These are phyloP conservation scores for Leccinellum luteum DNA, from an alignment of 768 basidiomycete species.

Conservation along the genomic window DNA sequence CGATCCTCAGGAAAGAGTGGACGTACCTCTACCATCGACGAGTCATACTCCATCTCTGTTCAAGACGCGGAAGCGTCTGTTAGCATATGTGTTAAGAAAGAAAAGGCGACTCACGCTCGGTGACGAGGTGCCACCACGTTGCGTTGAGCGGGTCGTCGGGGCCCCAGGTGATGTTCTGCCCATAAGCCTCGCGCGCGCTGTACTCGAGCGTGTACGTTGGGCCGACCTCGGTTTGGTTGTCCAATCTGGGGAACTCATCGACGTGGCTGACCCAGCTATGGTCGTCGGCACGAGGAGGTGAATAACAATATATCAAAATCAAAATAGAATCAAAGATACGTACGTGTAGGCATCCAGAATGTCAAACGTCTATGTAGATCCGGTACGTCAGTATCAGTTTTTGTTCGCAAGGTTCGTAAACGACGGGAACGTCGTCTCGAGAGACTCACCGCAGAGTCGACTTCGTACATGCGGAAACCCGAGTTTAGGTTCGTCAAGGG, in stretches of 20 bases:
- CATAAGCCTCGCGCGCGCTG: slow-evolving; percentile 66
- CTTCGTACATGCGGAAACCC: slow-evolving; percentile 54
- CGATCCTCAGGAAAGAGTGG: not conserved
- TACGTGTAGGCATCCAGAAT: slow-evolving; percentile 73
- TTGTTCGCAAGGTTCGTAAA: not conserved
- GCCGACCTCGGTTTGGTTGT: slow-evolving; percentile 51
- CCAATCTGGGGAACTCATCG: slow-evolving; percentile 51
- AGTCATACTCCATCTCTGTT: slow-evolving; percentile 24
- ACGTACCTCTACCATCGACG: slow-evolving; percentile 23
- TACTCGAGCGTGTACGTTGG: slow-evolving; percentile 64
- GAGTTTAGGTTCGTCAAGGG: slow-evolving; percentile 69
- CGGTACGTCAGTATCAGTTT: not conserved
- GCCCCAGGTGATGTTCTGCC: slow-evolving; percentile 51
- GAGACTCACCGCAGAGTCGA: slow-evolving; percentile 34
- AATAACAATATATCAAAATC: not conserved
- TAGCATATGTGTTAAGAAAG: not conserved
- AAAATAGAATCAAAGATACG: slow-evolving; percentile 27
- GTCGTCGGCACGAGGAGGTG: not conserved
- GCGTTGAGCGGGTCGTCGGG: slow-evolving; percentile 66
- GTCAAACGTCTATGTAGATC: slow-evolving; percentile 60
- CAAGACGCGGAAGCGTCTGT: not conserved
- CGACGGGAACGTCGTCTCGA: not conserved
- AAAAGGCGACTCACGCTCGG: slow-evolving; percentile 47
- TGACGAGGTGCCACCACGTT: slow-evolving; percentile 78
- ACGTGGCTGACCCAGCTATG: slow-evolving; percentile 65